phyloP scores from a whole-genome alignment of 106 monocot species.

The Agapanthus africanus region DNA sequence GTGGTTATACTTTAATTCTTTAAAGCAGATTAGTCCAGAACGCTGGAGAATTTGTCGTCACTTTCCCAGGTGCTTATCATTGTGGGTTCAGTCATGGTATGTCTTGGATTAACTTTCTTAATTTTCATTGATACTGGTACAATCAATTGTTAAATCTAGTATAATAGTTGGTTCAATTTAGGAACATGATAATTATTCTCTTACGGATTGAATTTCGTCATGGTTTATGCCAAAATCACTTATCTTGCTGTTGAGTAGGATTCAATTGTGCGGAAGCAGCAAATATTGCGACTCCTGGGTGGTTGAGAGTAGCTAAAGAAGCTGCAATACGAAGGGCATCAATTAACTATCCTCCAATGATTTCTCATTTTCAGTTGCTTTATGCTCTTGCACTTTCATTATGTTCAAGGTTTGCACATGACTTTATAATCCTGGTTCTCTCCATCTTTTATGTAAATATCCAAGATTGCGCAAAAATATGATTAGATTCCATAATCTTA shows the following conservation, averaged over 20 bases:
- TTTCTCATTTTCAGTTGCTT: constrained; percentile 89
- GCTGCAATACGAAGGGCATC: constrained; percentile 95
- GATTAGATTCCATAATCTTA: too few relatives aligned
- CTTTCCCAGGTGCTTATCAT: constrained; percentile 96
- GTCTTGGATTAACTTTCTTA: background rate
- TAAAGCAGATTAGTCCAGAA: constrained; percentile 90
- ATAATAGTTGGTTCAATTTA: background rate
- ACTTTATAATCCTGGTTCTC: too few relatives aligned
- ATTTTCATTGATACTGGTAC: background rate
- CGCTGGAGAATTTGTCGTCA: constrained; percentile 97
- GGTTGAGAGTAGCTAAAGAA: constrained; percentile 89
- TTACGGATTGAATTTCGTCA: too few relatives aligned
- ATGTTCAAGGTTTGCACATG: constrained; percentile 53
- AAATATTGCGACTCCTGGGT: constrained; percentile 90
- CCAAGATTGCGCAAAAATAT: too few relatives aligned
- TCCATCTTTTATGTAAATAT: too few relatives aligned
- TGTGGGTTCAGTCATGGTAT: constrained; percentile 91
- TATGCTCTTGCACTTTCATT: constrained; percentile 76
- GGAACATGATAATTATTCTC: background rate
- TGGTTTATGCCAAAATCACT: background rate
- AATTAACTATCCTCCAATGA: constrained; percentile 89
- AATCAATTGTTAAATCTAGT: background rate
- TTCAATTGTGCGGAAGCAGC: constrained; percentile 92
- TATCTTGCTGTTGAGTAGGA: too few relatives aligned
- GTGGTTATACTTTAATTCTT: constrained; percentile 4